Evolutionary conservation across 129 eudicot genomes (phyloP), one percentile per base, ranked within the genome.

Genomic region (Flaveria brownii): DNA sequence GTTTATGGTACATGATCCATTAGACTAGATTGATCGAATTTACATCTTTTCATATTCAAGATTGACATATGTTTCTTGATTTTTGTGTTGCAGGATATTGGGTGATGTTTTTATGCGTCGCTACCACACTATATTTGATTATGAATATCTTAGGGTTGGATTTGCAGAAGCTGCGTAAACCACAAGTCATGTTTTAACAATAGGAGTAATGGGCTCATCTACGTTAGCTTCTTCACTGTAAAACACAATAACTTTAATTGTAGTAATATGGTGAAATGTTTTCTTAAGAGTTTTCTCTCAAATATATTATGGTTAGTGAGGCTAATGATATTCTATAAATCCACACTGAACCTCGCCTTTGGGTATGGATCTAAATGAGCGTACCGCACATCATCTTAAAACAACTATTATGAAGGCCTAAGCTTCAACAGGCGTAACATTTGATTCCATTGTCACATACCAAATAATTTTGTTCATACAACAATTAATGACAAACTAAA

Each of bases 21-120:
- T 41, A 1, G 11, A 55, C 62, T 55, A 55, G 14, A 18, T 23
- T 2, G 28, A 60, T 80, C 2, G 47, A 63, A 39, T 49, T 52
- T 4, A 51, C 42, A 36, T 54, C 41, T 64, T 46, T 18, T 7
- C n/a, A 41, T 64, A 28, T 52, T 45, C 39, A 6, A 5, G 23
- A 14, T 23, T 64, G 30, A 68, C 1, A 57, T 12, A 26, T 12
- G 42, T 70, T 45, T 43, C 26, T 26, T 72, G 11, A 18, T 70
- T 73, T n/a, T n/a, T 74, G 73, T 54, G 26, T 43, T 84, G 83
- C 82, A 93, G 98, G 98, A 87, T 90, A 64, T 33, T 93, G 79
- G 98, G 98, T 14, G 96, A 93, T 71, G 71, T 93, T 43, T 93
- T 93, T 61, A 90, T 93, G 98, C 97, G 97, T 64, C 90, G 88